Evolutionary conservation across 148 eudicot genomes (phyloP), one percentile per base, ranked within the genome.

Genomic region (Talinum fruticosum): DNA sequence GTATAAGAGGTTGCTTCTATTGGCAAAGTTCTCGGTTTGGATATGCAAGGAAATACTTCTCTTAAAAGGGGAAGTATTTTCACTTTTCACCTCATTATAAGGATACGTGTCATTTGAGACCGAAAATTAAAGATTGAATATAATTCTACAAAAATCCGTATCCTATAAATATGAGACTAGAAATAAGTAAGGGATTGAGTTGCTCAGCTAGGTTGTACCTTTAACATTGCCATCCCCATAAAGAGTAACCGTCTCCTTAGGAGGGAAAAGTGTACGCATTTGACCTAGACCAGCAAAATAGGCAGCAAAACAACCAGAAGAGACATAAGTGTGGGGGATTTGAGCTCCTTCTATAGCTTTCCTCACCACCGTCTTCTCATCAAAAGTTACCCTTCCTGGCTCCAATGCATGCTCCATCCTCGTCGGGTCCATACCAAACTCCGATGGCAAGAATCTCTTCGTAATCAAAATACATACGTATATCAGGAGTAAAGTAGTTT

Each of bases 391-490:
- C 28, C 87, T 87, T 49, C 93, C 93, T 6, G 90, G 90, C 73
- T 89, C 93, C 13, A 92, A 79, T 5, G 93, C 91, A 74, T 90
- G 44, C 18, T 30, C 82, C 97, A 90, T 90, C 83, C 79, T 76
- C 34, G 94, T 83, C 0, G 93, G 89, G 78, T 92, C 97, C 45
- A 83, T 82, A 0, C 94, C 94, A 32, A 92, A 92, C 78, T 92
- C 97, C 13, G 97, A 92, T 1, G 97, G 97, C 83, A 92, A 73
- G 76, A 92, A 92, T 19, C 94, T 84, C 97, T 92, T 47, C 74
- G 62, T 24, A 13, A 4, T 30, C 3, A 37, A 37, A 37, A 37
- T 37, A 37, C 7, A 37, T 7, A 37, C 7, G 41, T 37, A 37
- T 37, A 7, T n/a, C n/a, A n/a, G n/a, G n/a, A n/a, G n/a, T n/a